A percentile compares a stretch with the other conserved stretches of the same genome.
Conservation (phyloP, 2,329 filamentous ascomycete species). For the Aspergillus persii region DNA sequence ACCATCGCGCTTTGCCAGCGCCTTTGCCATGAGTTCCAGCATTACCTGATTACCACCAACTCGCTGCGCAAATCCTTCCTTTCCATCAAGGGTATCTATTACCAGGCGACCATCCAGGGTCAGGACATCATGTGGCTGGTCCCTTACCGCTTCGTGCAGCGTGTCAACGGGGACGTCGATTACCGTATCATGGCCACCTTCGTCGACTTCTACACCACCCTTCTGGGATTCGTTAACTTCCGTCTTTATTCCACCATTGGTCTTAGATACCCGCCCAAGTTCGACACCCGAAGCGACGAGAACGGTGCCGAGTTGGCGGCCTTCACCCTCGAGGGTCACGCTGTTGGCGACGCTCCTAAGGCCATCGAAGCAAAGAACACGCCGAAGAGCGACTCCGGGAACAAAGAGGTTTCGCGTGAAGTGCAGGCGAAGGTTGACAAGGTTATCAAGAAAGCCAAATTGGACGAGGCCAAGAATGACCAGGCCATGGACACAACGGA, state of each 20-base stretch:
- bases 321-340: conserved; percentile 81
- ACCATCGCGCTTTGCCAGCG: conserved; percentile 94
- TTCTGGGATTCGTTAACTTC: conserved; percentile 95
- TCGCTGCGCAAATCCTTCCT: conserved; percentile 93
- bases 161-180: conserved; percentile 89
- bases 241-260: conserved; percentile 87
- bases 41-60: conserved; percentile 91
- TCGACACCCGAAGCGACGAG: conserved; percentile 82
- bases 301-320: conserved; percentile 85
- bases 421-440: conserved; percentile 66
- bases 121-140: conserved; percentile 97
- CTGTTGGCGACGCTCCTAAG: conserved; percentile 49
- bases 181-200: conserved; percentile 99
- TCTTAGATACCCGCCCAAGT: conserved; percentile 92
- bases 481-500: conserved; percentile 47
- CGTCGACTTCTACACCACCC: conserved; percentile 96
- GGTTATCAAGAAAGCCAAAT: conserved; percentile 42
- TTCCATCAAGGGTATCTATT: conserved; percentile 99
- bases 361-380: conserved; percentile 53
- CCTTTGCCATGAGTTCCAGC: conserved; percentile 91
- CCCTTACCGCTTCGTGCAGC: conserved; percentile 96
- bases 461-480: conserved; percentile 43
- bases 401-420: conserved; percentile 65
- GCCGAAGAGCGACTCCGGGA: conserved; percentile 50
- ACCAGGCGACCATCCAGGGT: conserved; percentile 94